Percentiles rank a stretch among this genome's conserved stretches.
These are phyloP conservation scores for Amaranthus cruentus DNA, from an alignment of 148 eudicot species.

Conservation along the genomic window DNA sequence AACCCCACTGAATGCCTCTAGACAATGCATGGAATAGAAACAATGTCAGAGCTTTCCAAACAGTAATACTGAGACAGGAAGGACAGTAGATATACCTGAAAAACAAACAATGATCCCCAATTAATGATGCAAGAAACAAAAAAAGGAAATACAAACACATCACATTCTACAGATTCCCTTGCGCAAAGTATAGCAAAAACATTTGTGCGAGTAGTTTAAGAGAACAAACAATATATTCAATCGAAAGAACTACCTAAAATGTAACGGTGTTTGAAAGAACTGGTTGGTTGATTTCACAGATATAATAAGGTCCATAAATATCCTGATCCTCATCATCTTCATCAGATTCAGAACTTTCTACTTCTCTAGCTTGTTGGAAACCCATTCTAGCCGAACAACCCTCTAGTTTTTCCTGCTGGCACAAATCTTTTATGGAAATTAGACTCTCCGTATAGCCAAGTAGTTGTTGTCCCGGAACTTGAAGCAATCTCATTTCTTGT, in stretches of 20 bases:
- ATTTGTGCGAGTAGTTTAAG: no score
- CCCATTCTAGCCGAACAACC: not conserved
- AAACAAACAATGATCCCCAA: no score
- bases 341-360: not conserved
- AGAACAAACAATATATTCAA: not conserved
- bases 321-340: not conserved
- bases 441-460: constrained; percentile 5
- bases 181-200: no score
- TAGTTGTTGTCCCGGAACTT: not conserved
- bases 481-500: not conserved
- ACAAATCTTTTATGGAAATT: not conserved
- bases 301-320: not conserved
- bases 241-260: not conserved
- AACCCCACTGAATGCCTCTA: no score
- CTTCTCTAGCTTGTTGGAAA: not conserved
- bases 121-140: no score
- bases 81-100: no score
- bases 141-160: no score
- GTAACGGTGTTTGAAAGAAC: not conserved
- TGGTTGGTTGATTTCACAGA: not conserved
- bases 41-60: no score
- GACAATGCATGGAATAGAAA: no score
- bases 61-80: no score
- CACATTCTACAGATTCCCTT: no score
- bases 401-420: not conserved